Percentiles rank a stretch among this genome's conserved stretches.
Conservation (phyloP, 2,329 filamentous ascomycete genomes). For the Pseudogymnoascus sp. region DNA sequence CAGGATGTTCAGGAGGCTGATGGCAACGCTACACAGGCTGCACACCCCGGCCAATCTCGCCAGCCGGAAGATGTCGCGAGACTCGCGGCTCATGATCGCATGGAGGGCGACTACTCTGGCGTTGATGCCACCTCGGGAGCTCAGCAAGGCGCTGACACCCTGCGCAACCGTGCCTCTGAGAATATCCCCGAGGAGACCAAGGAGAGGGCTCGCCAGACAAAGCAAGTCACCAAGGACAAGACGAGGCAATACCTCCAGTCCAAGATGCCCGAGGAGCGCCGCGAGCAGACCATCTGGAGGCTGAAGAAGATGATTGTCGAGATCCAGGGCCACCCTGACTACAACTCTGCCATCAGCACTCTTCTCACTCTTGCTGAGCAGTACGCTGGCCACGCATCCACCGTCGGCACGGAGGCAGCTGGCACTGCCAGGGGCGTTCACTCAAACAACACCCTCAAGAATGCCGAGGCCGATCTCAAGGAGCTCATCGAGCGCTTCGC, state of each 20-base stretch:
- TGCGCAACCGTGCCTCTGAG: constrained; percentile 49
- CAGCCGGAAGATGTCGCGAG: constrained; percentile 45
- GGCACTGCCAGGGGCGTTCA: constrained; percentile 67
- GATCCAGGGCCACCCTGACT: constrained; percentile 91
- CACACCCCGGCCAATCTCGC: constrained; percentile 47
- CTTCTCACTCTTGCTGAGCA: constrained; percentile 75
- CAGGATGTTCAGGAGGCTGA: constrained; percentile 55
- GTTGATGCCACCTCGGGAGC: constrained; percentile 44
- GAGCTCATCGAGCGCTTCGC: constrained; percentile 90
- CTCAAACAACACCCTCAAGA: constrained; percentile 51
- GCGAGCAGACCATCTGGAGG: constrained; percentile 84
- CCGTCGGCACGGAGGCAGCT: constrained; percentile 53
- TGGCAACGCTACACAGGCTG: constrained; percentile 46
- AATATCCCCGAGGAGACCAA: constrained; percentile 55
- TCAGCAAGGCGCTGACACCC: constrained; percentile 27
- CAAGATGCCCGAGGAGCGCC: constrained; percentile 88
- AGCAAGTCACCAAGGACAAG: constrained; percentile 37
- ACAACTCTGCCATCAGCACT: constrained; percentile 83
- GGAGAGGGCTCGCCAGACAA: constrained; percentile 42
- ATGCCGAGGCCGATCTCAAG: constrained; percentile 73
- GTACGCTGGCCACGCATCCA: constrained; percentile 68
- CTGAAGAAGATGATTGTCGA: constrained; percentile 98
- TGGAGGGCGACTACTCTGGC: constrained; percentile 36
- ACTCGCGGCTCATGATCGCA: constrained; percentile 40
- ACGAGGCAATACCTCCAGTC: constrained; percentile 68